These are phyloP conservation scores for Graphiopsis chlorocephala DNA, from an alignment of 2,329 filamentous ascomycete species.

Conservation along the genomic window DNA sequence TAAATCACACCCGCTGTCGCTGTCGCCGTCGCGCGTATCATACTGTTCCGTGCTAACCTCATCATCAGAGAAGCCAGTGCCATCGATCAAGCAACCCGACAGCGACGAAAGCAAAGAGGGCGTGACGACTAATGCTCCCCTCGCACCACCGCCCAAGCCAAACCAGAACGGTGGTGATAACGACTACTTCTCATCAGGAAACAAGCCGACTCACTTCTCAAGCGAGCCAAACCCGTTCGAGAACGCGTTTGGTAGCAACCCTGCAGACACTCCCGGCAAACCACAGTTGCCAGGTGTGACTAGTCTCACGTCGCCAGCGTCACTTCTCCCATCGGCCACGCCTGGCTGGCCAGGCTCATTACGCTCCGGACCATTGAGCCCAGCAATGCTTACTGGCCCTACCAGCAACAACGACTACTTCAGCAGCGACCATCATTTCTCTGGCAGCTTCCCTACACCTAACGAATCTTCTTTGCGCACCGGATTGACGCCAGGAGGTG, in stretches of 20 bases:
- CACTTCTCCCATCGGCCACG: constrained; percentile 67
- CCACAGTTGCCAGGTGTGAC: constrained; percentile 84
- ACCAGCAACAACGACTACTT: constrained; percentile 77
- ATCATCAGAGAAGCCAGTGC: constrained; percentile 26
- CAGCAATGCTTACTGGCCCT: constrained; percentile 92
- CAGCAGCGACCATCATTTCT: constrained; percentile 65
- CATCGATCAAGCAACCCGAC: constrained; percentile 36
- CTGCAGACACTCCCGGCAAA: constrained; percentile 74
- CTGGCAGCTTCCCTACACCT: constrained; percentile 84
- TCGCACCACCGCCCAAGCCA: constrained; percentile 53
- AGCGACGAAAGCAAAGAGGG: constrained; percentile 29
- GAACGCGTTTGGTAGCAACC: constrained; percentile 73
- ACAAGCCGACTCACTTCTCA: constrained; percentile 52
- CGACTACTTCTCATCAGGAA: constrained; percentile 51
- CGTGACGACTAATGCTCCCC: constrained; percentile 43
- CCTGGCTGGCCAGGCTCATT: constrained; percentile 83
- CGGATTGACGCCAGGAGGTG: constrained; percentile 88
- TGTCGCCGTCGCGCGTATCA: neutral
- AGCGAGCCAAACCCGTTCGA: constrained; percentile 96
- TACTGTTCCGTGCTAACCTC: constrained; percentile 17
- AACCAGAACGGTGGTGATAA: constrained; percentile 38
- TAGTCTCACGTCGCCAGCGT: constrained; percentile 83
- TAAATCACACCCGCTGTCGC: neutral
- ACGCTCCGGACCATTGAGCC: constrained; percentile 87
- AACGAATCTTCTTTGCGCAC: constrained; percentile 94